Evolutionary conservation across 495 filamentous ascomycete species (phyloP).

Genomic region (Penicillium canariense): DNA sequence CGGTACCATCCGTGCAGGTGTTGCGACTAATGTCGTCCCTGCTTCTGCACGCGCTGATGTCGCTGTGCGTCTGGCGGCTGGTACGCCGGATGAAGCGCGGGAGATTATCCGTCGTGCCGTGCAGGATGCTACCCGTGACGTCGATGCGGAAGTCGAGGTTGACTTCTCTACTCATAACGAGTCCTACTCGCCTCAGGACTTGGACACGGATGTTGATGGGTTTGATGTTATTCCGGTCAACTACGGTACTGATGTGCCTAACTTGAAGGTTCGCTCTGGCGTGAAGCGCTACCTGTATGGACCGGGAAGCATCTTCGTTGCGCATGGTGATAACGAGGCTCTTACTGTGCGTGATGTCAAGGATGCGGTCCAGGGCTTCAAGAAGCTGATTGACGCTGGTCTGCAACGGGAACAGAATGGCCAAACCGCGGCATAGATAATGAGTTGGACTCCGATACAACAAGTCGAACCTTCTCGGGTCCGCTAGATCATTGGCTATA

Average conservation of each 20-base stretch:
- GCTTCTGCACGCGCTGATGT: constrained; percentile 64
- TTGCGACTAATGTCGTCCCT: constrained; percentile 86
- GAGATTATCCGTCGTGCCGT: constrained; percentile 55
- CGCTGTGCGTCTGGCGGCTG: constrained; percentile 71
- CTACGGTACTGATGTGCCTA: constrained; percentile 90
- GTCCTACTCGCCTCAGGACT: constrained; percentile 72
- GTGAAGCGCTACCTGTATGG: constrained; percentile 87
- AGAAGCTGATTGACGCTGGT: constrained; percentile 63
- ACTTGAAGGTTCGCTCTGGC: constrained; percentile 50
- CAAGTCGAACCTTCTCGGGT: background rate
- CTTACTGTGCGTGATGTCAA: constrained; percentile 66
- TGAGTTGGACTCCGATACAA: background rate
- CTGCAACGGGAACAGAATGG: constrained; percentile 35
- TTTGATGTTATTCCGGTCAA: constrained; percentile 80
- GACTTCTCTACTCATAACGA: constrained; percentile 45
- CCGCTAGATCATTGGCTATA: background rate
- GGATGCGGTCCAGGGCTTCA: constrained; percentile 68
- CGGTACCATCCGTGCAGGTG: constrained; percentile 72
- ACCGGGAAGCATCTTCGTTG: constrained; percentile 83
- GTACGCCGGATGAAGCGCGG: constrained; percentile 54
- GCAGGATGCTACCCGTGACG: constrained; percentile 53
- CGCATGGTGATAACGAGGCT: constrained; percentile 82
- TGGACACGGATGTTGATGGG: constrained; percentile 76
- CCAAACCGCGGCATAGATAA: background rate
- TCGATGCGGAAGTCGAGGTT: constrained; percentile 59